Base-by-base conservation (phyloP, 306 rosid species). In the Arachis hypogaea region DNA sequence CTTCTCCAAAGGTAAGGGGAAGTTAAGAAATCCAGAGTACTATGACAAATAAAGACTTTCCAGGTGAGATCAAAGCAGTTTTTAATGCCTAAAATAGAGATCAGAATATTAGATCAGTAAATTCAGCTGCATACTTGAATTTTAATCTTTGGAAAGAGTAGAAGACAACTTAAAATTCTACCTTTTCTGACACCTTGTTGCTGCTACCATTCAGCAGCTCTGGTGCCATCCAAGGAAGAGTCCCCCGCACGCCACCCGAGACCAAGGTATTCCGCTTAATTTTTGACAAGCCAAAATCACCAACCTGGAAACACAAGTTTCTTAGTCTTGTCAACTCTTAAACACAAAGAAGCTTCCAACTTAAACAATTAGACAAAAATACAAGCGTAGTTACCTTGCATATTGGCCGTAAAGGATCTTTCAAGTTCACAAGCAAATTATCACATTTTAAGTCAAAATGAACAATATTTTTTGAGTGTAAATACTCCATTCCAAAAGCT, bases 191-290 rank as follows among this genome's bases (percentile, higher is more conserved):
- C 67, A 93, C 98, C 86, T 87, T 93, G 66, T 82, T 93, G 87
- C 98, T 93, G 88, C 90, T 83, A 22, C 98, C 97, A 75, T 90
- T 90, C 40, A 93, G 88, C 74, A 90, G 83, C 81, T 93, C 97
- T 1, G 98, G 98, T 30, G 98, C 98, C 98, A 93, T 90, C 98
- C 98, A 93, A 66, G 98, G 98, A 46, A 93, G 66, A 9, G 98
- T 93, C 69, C 98, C 98, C 45, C 97, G 90, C 63, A 93, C 97
- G 49, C 98, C 98, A 41, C 98, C 98, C 64, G 98, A 88, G 73
- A 93, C 97, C 84, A 93, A 68, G 64, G 98, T 93, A 80, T 90
- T 90, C 71, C 96, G 82, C 81, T 89, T 93, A 67, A 93, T 93
- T 84, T 93, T 93, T 75, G 98, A 93, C 84, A 93, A 88, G 47